Evolutionary conservation across 2,329 filamentous ascomycete genomes (phyloP), one percentile per base, ranked within the genome.

Genomic region (Aspergillus pseudotamarii): DNA sequence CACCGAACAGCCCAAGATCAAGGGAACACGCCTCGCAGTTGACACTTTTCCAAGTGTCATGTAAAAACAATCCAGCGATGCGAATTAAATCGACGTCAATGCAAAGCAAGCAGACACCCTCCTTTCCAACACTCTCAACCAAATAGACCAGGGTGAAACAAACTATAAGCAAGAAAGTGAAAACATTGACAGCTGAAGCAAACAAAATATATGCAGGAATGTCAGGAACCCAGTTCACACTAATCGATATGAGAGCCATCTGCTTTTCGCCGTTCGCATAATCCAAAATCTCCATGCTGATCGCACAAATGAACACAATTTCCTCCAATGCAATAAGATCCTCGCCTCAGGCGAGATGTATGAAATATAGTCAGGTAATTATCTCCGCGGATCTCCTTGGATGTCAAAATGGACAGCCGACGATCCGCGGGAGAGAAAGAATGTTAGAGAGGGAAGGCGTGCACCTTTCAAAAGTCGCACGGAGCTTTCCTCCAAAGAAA

Each of bases 201-300:
- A 10, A 30, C 11, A 46, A 48, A 48, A 48, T 57, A 32, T 26
- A 43, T 26, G 36, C 38, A 56, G 34, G 28, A 57, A 51, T 26
- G 41, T 36, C 45, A 54, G 21, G 56, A 58, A 32, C 32, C 51
- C 51, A 55, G 51, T 55, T 55, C 51, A 1, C 57, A 53, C n/a
- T 6, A 28, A 41, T 36, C 36, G 55, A 56, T 43, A 63, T 58
- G 46, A 53, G 53, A 60, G 54, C 46, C 60, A 21, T 59, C 51
- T 51, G 56, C 21, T 50, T 62, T 62, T 45, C 58, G 58, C 65
- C 60, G 23, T 43, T 57, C 59, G 46, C 59, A 64, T 61, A 61
- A 57, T 58, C 48, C 58, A 60, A 55, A 60, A 10, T 32, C 34
- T 43, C 36, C 36, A 61, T 60, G 64, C 50, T 57, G 61, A 61